These are phyloP conservation scores for Cyclotella atomus DNA, from an alignment of 108 stramenopile genomes.

Conservation along the genomic window DNA sequence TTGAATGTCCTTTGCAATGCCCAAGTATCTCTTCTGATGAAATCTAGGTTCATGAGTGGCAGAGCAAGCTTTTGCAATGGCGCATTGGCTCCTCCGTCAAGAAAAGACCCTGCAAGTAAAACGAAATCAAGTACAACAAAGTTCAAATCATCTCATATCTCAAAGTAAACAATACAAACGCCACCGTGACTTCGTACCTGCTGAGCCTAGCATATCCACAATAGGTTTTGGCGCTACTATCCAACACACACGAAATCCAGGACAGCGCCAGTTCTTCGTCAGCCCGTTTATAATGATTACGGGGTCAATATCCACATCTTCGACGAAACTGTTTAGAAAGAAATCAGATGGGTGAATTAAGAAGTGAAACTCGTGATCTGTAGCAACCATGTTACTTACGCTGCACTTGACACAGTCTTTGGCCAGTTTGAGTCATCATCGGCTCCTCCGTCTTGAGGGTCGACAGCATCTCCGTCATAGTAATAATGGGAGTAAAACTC, in stretches of 20 bases:
- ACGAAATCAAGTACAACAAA: not conserved
- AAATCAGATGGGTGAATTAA: not conserved
- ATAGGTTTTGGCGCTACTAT: constrained; percentile 55
- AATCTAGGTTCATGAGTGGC: constrained; percentile 51
- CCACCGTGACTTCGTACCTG: constrained; percentile 28
- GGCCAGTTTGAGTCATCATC: constrained; percentile 60
- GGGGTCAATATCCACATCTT: constrained; percentile 56
- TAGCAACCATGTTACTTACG: not conserved
- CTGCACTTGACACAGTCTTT: constrained; percentile 53
- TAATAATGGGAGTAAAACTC: constrained; percentile 63
- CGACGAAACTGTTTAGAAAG: constrained; percentile 21
- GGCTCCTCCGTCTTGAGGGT: constrained; percentile 49
- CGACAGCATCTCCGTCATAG: constrained; percentile 53
- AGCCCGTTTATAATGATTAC: constrained; percentile 56
- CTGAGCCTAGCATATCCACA: constrained; percentile 46
- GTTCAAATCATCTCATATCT: not conserved
- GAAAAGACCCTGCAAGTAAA: constrained; percentile 28
- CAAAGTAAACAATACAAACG: not conserved
- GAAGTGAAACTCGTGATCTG: not conserved
- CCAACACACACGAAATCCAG: constrained; percentile 59
- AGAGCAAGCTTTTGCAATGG: constrained; percentile 50
- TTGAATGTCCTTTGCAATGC: constrained; percentile 44
- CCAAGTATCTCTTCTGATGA: constrained; percentile 51
- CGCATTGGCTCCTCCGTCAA: constrained; percentile 61
- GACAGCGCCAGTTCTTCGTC: constrained; percentile 61